These are phyloP conservation scores for Hirsutella thompsonii DNA, from an alignment of 2,329 filamentous ascomycete genomes.

Conservation along the genomic window DNA sequence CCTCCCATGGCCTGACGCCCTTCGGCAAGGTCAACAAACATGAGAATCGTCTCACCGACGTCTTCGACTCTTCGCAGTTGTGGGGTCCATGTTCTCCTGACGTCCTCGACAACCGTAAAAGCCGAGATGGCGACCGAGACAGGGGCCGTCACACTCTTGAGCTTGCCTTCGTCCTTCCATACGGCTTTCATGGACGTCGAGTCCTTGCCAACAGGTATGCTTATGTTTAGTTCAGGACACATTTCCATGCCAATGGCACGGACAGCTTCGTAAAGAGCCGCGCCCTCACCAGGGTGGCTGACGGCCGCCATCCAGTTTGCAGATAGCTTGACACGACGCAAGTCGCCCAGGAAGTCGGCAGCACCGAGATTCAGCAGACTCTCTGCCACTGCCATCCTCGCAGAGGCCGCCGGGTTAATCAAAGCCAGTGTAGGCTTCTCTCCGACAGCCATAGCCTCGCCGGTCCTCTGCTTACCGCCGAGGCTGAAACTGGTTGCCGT, in stretches of 20 bases:
- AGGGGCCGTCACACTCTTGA: constrained; percentile 82
- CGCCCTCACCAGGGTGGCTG: constrained; percentile 82
- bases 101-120: constrained; percentile 72
- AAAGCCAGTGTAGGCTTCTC: constrained; percentile 83
- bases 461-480: constrained; percentile 55
- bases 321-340: constrained; percentile 74
- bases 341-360: constrained; percentile 53
- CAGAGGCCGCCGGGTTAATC: constrained; percentile 80
- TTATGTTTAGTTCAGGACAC: constrained; percentile 79
- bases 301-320: constrained; percentile 99
- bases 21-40: constrained; percentile 82
- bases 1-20: constrained; percentile 77
- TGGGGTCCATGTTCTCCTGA: constrained; percentile 86
- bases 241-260: constrained; percentile 86
- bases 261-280: constrained; percentile 85
- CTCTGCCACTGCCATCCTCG: constrained; percentile 92
- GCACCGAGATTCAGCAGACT: constrained; percentile 88
- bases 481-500: constrained; percentile 69
- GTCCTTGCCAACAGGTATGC: constrained; percentile 94
- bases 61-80: constrained; percentile 72
- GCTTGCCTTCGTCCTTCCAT: constrained; percentile 62
- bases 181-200: constrained; percentile 99
- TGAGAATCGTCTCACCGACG: constrained; percentile 74
- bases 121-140: constrained; percentile 86
- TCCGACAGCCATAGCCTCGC: constrained; percentile 97